Evolutionary conservation across 768 basidiomycete species (phyloP).

Genomic region (Boletus rex-veris): DNA sequence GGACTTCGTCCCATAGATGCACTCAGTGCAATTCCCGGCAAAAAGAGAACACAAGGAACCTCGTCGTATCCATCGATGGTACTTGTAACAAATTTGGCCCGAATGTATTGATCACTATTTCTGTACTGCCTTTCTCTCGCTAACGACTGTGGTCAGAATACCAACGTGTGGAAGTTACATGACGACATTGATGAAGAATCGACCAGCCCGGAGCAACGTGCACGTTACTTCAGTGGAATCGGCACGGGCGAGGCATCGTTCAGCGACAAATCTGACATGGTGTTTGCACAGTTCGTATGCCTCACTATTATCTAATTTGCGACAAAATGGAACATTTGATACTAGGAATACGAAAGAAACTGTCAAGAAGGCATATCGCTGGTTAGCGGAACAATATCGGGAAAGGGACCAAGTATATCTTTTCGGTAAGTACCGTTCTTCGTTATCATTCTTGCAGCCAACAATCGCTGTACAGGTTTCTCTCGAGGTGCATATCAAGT

Average conservation of each 20-base stretch:
- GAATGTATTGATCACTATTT: no score
- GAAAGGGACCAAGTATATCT: slow-evolving; percentile 34
- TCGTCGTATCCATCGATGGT: no score
- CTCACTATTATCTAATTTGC: background rate
- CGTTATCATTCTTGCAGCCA: background rate
- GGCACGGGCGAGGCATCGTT: no score
- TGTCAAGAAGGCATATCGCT: slow-evolving; percentile 32
- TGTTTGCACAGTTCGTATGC: slow-evolving; percentile 34
- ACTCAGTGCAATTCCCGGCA: no score
- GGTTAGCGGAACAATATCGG: slow-evolving; percentile 30
- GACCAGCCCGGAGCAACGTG: no score
- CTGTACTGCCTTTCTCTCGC: no score
- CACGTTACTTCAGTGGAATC: no score
- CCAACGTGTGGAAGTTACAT: accelerated
- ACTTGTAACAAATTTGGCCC: no score
- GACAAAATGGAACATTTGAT: background rate
- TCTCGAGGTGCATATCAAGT: slow-evolving; percentile 44
- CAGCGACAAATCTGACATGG: slow-evolving; percentile 32
- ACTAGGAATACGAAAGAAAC: slow-evolving; percentile 37
- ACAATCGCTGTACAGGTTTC: slow-evolving; percentile 27
- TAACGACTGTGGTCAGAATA: no score
- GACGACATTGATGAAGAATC: no score
- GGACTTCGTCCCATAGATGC: no score
- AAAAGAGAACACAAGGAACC: no score
- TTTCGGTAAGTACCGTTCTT: slow-evolving; percentile 24